phyloP scores from a whole-genome alignment of 2,329 filamentous ascomycete species.

The Pseudogymnoascus sp. region DNA sequence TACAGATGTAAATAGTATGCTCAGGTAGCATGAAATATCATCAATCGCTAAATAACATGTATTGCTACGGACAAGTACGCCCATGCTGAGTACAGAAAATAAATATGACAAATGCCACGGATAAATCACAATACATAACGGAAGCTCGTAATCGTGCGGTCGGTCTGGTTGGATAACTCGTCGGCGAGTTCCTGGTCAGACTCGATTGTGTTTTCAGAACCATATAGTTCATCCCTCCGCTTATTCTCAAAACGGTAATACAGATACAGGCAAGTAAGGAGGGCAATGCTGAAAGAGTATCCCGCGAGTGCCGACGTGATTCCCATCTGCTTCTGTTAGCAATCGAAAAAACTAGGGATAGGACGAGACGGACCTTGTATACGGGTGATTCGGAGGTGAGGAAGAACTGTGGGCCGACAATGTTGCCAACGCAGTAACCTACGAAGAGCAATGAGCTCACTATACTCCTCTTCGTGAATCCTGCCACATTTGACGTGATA shows the following conservation, averaged over 20 bases:
- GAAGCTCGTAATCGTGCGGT: constrained; percentile 1
- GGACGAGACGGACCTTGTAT: constrained; percentile 33
- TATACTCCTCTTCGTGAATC: constrained; percentile 56
- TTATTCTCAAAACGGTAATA: constrained; percentile 2
- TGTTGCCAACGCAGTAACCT: constrained; percentile 52
- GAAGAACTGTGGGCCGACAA: constrained; percentile 57
- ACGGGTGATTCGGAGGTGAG: constrained; percentile 44
- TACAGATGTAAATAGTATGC: neutral
- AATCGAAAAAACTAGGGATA: neutral
- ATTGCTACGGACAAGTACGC: neutral
- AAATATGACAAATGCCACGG: neutral
- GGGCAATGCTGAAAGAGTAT: neutral
- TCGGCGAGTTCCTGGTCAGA: constrained; percentile 8
- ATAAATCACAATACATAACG: neutral
- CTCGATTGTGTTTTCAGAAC: neutral
- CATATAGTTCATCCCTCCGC: neutral
- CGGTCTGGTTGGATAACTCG: constrained; percentile 6
- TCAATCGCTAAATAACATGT: neutral
- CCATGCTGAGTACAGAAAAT: neutral
- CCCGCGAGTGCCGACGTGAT: neutral
- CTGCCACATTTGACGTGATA: constrained; percentile 56
- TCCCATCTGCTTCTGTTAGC: neutral
- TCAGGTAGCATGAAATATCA: neutral
- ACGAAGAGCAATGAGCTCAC: constrained; percentile 56
- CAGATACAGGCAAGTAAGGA: constrained; percentile 2